Base-by-base conservation (phyloP, 2,329 filamentous ascomycete genomes). In the Aspergillus fructus region DNA sequence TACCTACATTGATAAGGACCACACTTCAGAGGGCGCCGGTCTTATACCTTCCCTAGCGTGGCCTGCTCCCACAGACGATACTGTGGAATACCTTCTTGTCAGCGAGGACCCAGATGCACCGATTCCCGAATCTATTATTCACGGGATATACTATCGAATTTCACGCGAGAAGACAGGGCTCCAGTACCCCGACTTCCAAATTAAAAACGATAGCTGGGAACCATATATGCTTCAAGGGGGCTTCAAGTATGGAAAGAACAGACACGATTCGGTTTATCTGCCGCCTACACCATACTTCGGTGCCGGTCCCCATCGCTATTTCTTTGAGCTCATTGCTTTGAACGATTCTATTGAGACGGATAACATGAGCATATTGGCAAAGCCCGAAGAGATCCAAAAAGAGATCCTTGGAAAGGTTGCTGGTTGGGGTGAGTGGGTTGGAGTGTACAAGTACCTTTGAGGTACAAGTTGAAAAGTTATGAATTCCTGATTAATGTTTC, bases 241-340 rank as follows among this genome's bases (percentile, higher is more conserved):
- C 0, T 84, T 83, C 58, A 70, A 75, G 54, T 81, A 79, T 47
- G 80, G 79, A 2, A 67, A 72, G 58, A 81, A 76, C 23, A 65
- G 72, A 4, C 68, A 72, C 3, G 73, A 74, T 0, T 62, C 48
- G 19, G 64, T 81, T 0, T 84, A 83, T 59, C 71, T 77, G 4
- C 71, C 77, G 0, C 80, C 82, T 1, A 67, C 74, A 12, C 80
- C 81, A 17, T 67, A 81, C 34, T 64, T 80, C 52, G 81, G 81
- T 24, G 78, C 83, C 61, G 81, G 82, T 0, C 73, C 74, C 21
- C 81, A 84, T 66, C 71, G 81, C 55, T 85, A 83, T 54, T 80
- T 82, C 66, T 84, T 75, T 56, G 72, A 80, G 59, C 66, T 84
- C 15, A 65, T 84, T 49, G 81, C 79, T 3, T 66, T 84, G 51